phyloP scores from a whole-genome alignment of 495 filamentous ascomycete genomes.

The Corynascus novoguineensis region DNA sequence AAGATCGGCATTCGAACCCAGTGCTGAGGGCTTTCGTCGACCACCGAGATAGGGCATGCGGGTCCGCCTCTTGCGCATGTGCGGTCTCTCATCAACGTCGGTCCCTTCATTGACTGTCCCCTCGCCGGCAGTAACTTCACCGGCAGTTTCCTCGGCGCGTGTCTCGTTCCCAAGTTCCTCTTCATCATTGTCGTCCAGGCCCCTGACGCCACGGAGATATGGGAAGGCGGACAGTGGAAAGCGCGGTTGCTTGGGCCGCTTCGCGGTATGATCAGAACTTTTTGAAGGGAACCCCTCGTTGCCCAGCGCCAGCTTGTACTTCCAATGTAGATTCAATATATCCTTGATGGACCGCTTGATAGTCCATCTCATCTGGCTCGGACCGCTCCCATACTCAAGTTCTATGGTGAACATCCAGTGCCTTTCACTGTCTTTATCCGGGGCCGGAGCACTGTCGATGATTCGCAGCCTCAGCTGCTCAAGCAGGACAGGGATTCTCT shows the following conservation, averaged over 20 bases:
- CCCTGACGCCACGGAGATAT: constrained; percentile 75
- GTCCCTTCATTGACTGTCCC: constrained; percentile 38
- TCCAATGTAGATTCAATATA: constrained; percentile 86
- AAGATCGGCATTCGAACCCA: constrained; percentile 28
- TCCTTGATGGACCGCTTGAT: constrained; percentile 82
- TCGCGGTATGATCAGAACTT: constrained; percentile 36
- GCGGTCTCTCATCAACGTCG: constrained; percentile 37
- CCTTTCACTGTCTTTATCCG: constrained; percentile 60
- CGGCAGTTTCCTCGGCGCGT: constrained; percentile 46
- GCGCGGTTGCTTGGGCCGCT: constrained; percentile 66
- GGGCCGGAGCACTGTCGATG: constrained; percentile 64
- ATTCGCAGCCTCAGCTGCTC: constrained; percentile 92
- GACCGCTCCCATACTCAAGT: constrained; percentile 91
- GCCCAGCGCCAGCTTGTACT: constrained; percentile 78
- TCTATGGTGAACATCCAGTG: constrained; percentile 88
- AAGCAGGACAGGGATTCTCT: constrained; percentile 85
- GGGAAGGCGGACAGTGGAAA: constrained; percentile 92
- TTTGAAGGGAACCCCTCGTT: constrained; percentile 66
- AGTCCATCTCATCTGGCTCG: constrained; percentile 96
- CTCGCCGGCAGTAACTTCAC: constrained; percentile 37
- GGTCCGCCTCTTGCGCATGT: constrained; percentile 53
- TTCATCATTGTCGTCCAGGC: constrained; percentile 74
- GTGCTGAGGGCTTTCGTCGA: constrained; percentile 29
- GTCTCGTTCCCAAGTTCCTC: constrained; percentile 56
- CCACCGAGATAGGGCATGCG: constrained; percentile 50